Base-by-base conservation (phyloP, 2,329 filamentous ascomycete genomes). In the Paecilomyces dactylethromorphus region DNA sequence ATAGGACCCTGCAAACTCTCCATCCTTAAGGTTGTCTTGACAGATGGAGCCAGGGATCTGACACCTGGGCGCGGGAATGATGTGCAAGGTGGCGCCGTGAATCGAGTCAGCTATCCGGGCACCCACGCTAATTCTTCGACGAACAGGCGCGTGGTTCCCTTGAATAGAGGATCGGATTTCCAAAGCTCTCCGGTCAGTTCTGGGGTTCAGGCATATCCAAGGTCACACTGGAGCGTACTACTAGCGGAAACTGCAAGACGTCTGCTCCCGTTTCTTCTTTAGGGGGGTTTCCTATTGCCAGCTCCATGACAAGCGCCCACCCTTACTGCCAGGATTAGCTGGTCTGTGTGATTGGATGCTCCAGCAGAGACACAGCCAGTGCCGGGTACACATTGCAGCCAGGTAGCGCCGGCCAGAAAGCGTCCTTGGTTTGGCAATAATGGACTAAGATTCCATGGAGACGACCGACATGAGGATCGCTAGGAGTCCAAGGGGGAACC, bases 1-100 rank as follows among this genome's bases (percentile, higher is more conserved):
- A 60, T 58, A 56, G 51, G 54, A 53, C 35, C 24, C 58, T 54
- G 56, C 60, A 56, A 58, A 56, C 55, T 56, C 49, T 50, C 58
- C 54, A 56, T 59, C 59, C 57, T 64, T 66, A 64, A 64, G 61
- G 63, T 66, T 67, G 62, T 62, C 61, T 61, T 68, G 66, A 69
- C 65, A 69, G 66, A 65, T 66, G 65, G 64, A 53, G 65, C 62
- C 63, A 65, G 65, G 62, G 64, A 60, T 61, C 56, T 62, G 61
- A 58, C 57, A 56, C 56, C 60, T 55, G 60, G 59, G 58, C 57
- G 53, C 51, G 58, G 31, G 53, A 58, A 62, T 62, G 57, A 62
- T 61, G 50, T 62, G 57, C 59, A 54, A 59, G 55, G 56, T 57
- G 57, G 56, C 53, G 54, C 15, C 18, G 35, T 35, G 55, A 50